Evolutionary conservation across 805 yeast species (phyloP).

Genomic region (Lipomyces chichibuensis): DNA sequence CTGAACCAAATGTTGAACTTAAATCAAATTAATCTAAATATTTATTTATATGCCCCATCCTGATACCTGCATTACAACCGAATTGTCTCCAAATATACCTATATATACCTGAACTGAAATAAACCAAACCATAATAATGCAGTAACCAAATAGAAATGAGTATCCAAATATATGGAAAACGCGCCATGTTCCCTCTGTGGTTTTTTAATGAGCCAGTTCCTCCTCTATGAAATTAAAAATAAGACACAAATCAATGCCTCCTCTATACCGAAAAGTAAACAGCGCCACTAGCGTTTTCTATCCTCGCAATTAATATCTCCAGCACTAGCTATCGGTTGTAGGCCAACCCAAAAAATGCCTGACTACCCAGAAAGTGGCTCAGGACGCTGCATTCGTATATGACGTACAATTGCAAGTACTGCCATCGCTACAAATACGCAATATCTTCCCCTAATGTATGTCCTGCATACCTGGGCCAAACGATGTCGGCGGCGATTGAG

Average conservation of each 20-base stretch:
- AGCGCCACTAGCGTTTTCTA: neutral
- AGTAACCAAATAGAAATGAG: no score
- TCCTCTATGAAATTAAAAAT: neutral
- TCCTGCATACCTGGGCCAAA: neutral
- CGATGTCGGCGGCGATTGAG: constrained; percentile 4
- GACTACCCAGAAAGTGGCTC: constrained; percentile 8
- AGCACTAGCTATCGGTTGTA: constrained; percentile 1
- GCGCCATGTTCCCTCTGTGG: neutral
- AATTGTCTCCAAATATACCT: neutral
- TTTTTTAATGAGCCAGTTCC: neutral
- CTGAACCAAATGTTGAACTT: no score
- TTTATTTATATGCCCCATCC: no score
- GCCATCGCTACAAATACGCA: neutral
- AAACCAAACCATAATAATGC: neutral
- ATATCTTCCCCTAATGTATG: neutral
- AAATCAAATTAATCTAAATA: no score
- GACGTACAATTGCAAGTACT: constrained; percentile 9
- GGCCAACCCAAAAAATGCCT: constrained; percentile 17
- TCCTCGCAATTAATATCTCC: neutral
- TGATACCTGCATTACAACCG: no score
- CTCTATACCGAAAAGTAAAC: neutral
- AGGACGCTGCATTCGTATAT: constrained; percentile 8
- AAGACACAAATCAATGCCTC: neutral
- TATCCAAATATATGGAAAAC: neutral
- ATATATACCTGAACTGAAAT: no score